A percentile compares a stretch with the other conserved stretches of the same genome.
phyloP scores from a whole-genome alignment of 306 rosid genomes.

The Casuarina cunninghamiana region DNA sequence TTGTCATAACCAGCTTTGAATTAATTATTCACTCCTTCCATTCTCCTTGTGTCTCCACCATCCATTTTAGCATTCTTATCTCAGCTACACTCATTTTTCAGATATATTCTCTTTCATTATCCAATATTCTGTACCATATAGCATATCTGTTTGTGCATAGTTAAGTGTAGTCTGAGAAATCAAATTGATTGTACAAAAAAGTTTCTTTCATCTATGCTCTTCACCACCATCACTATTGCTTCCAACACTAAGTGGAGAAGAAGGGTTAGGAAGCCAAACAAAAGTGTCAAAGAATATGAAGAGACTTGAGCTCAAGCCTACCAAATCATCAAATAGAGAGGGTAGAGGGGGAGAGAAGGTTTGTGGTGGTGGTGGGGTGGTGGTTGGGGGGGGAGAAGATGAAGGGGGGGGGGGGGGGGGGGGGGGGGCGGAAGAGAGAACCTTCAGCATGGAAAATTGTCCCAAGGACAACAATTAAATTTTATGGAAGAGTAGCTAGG shows the following conservation, averaged over 20 bases:
- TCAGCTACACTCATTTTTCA: not conserved
- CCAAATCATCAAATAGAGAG: not conserved
- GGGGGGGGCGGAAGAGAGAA: not conserved
- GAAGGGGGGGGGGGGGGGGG: too few species aligned
- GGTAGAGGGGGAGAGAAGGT: too few species aligned
- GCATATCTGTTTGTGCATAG: not conserved
- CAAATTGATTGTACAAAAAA: not conserved
- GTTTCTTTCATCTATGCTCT: not conserved
- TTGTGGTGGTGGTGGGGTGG: too few species aligned
- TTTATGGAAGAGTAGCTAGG: not conserved
- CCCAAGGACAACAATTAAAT: not conserved
- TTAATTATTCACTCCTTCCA: not conserved
- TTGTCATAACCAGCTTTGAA: not conserved
- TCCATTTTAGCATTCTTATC: not conserved
- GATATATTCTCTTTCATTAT: not conserved
- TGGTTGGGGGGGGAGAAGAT: too few species aligned
- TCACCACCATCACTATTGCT: not conserved
- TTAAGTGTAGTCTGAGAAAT: not conserved
- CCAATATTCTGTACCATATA: not conserved
- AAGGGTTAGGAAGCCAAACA: not conserved
- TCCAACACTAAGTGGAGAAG: not conserved
- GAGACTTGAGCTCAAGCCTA: not conserved
- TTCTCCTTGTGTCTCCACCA: not conserved
- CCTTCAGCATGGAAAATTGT: not conserved
- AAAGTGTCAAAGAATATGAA: not conserved